Base-by-base conservation (phyloP, 345 rosid species). In the Ceriops tagal region DNA sequence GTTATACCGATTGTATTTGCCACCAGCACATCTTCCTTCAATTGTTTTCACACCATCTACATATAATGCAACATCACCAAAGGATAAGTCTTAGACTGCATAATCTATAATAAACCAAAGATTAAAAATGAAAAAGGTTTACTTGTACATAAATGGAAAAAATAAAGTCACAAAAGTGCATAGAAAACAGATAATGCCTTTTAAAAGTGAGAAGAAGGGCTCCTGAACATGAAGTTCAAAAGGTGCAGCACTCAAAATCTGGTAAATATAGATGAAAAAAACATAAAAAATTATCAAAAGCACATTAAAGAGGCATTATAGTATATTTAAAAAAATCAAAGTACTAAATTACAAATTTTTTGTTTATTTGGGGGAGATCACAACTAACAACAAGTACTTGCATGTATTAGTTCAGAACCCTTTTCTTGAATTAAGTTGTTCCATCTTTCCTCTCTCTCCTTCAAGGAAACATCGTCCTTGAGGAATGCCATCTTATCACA, bases 221-320 rank as follows among this genome's bases (percentile, higher is more conserved):
- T 85, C 88, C 58, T 78, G 79, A 69, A 83, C 83, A 30, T 79
- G 77, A 75, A 86, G 64, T 75, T 85, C 88, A 24, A 70, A 67
- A 53, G 55, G 63, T 32, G 75, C 53, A 47, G 51, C 43, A 60
- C 77, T 77, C 78, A 83, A 73, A 53, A 61, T 77, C 89, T 83
- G 67, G 30, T 19, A 53, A 67, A 61, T 16, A 51, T 6, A 47
- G 13, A 56, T 21, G 31, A 64, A 22, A 26, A 61, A n/a, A 70
- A 68, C 56, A 15, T 6, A 28, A 39, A 65, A 37, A 27, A 27
- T 28, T 28, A 65, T 16, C 62, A 76, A 35, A 10, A 60, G 13
- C 39, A 55, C 30, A 53, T n/a, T 19, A 64, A 10, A 47, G n/a
- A 30, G 19, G 3, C 15, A 39, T 24, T 18, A 35, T 11, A 21